These are phyloP conservation scores for Blakeslea trispora DNA, from an alignment of 371 early-diverging fungal genomes.

Conservation along the genomic window DNA sequence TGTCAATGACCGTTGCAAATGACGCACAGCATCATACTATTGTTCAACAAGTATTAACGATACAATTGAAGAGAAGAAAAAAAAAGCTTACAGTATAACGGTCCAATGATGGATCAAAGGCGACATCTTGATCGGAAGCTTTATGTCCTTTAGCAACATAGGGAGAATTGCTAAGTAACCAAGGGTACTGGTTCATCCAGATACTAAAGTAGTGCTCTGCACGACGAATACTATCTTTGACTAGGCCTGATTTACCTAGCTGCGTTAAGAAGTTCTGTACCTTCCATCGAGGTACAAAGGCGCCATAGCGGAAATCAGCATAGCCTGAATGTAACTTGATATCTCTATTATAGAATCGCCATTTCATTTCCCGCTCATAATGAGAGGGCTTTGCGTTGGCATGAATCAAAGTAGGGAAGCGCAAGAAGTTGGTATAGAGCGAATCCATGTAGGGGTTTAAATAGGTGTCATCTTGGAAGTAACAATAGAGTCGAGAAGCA, in stretches of 20 bases:
- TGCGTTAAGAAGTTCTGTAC: constrained; percentile 56
- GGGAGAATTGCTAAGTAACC: constrained; percentile 56
- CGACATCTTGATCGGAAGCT: constrained; percentile 17
- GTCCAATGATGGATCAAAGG: constrained; percentile 19
- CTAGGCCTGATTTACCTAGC: constrained; percentile 54
- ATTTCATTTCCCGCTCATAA: constrained; percentile 57
- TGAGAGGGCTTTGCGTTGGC: constrained; percentile 59
- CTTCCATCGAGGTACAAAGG: constrained; percentile 52
- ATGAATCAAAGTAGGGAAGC: constrained; percentile 58
- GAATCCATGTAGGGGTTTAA: constrained; percentile 57
- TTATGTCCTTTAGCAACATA: constrained; percentile 16
- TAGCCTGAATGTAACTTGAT: constrained; percentile 61
- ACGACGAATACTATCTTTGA: constrained; percentile 51
- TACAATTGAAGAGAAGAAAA: neutral
- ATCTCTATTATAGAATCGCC: constrained; percentile 61
- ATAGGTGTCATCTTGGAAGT: constrained; percentile 67
- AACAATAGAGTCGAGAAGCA: constrained; percentile 59
- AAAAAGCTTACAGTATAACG: constrained; percentile 19
- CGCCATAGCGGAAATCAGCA: constrained; percentile 64
- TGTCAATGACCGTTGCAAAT: constrained; percentile 48
- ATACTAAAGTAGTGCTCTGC: constrained; percentile 66
- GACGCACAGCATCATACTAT: constrained; percentile 59
- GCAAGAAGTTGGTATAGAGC: constrained; percentile 63
- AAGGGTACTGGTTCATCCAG: constrained; percentile 71
- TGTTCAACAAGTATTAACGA: neutral